These are phyloP conservation scores for Trichosporon coremiiforme DNA, from an alignment of 1,284 basidiomycete species.

Conservation along the genomic window DNA sequence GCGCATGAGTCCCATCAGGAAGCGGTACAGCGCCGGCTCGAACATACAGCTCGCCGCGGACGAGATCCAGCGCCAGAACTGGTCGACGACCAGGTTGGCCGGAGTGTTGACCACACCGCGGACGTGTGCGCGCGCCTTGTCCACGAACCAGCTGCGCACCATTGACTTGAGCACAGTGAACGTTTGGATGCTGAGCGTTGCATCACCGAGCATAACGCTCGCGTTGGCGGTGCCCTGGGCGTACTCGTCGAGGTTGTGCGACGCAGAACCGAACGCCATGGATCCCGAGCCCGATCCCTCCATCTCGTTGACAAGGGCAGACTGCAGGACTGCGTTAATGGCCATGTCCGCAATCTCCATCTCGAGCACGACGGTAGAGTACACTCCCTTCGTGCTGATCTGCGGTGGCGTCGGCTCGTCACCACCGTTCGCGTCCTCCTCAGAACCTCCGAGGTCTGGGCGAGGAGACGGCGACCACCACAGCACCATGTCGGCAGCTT, in stretches of 20 bases:
- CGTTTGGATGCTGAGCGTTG: conserved; percentile 84
- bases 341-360: conserved; percentile 88
- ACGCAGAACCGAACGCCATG: conserved; percentile 89
- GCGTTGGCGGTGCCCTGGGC: conserved; percentile 70
- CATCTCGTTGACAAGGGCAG: conserved; percentile 59
- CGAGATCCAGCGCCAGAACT: conserved; percentile 98
- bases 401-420: conserved; percentile 85
- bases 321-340: conserved; percentile 91
- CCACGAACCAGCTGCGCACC: conserved; percentile 90
- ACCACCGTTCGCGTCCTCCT: conserved; percentile 74
- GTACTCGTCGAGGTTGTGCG: conserved; percentile 90
- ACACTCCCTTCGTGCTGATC: conserved; percentile 81
- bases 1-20: conserved; percentile 93
- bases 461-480: conserved; percentile 93
- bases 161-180: conserved; percentile 84
- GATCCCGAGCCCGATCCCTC: conserved; percentile 82
- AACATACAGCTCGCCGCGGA: conserved; percentile 83
- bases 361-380: conserved; percentile 91
- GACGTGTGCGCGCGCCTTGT: conserved; percentile 66
- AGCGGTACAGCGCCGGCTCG: conserved; percentile 90
- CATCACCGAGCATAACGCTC: conserved; percentile 84
- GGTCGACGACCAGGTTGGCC: conserved; percentile 65
- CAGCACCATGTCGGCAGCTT: conserved; percentile 84
- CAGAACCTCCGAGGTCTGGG: conserved; percentile 93
- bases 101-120: conserved; percentile 54